Percentiles rank a stretch among this genome's conserved stretches.
Evolutionary conservation across 306 rosid genomes (phyloP).

Genomic region (Castanopsis chinensis): DNA sequence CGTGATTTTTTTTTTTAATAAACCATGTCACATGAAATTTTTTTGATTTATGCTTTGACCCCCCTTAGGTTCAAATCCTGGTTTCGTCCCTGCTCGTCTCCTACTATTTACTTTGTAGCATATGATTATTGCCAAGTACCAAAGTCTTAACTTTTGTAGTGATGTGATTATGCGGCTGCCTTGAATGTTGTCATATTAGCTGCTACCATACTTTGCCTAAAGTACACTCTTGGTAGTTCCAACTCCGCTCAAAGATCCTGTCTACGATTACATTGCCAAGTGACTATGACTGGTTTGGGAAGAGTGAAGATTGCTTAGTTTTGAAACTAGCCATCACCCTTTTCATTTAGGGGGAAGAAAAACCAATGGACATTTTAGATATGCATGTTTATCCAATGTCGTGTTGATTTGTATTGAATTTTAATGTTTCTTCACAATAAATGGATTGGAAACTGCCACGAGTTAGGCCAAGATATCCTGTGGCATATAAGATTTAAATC

Average conservation of each 20-base stretch:
- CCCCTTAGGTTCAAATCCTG: too few relatives aligned
- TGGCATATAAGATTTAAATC: too few relatives aligned
- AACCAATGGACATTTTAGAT: too few relatives aligned
- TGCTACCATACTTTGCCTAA: conserved; percentile 61
- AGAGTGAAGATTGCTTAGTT: conserved; percentile 60
- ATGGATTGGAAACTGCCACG: too few relatives aligned
- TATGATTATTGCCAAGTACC: conserved; percentile 3
- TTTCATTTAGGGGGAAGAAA: conserved; percentile 79
- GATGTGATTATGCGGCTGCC: conserved; percentile 57
- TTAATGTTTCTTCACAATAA: too few relatives aligned
- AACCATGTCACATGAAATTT: too few relatives aligned
- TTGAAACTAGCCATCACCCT: conserved; percentile 34
- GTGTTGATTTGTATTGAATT: too few relatives aligned
- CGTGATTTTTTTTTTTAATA: too few relatives aligned
- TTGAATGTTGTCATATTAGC: conserved; percentile 71
- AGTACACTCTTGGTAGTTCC: conserved; percentile 53
- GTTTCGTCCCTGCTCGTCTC: too few relatives aligned
- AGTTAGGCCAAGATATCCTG: too few relatives aligned
- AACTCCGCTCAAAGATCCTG: conserved; percentile 55
- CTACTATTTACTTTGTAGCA: background rate
- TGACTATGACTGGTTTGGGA: conserved; percentile 56
- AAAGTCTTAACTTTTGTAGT: conserved; percentile 8
- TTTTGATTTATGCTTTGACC: too few relatives aligned
- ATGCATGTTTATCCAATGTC: too few relatives aligned
- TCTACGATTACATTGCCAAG: conserved; percentile 59